Base-by-base conservation (phyloP, 2,329 filamentous ascomycete genomes). In the Pseudopithomyces maydicus region DNA sequence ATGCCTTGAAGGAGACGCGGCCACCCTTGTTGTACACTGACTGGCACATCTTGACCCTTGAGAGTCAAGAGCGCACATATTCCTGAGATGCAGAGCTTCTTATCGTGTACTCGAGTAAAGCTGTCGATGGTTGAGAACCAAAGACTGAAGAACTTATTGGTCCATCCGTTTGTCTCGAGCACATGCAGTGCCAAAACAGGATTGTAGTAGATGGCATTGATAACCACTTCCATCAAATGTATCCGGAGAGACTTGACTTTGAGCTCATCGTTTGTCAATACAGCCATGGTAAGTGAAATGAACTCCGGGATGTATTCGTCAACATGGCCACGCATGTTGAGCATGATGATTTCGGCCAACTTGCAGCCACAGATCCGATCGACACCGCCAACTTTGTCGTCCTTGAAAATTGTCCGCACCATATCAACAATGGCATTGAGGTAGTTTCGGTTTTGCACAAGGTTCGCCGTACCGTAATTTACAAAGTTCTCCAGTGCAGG, bases 161-260 rank as follows among this genome's bases (percentile, higher is more conserved):
- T 98, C 94, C 93, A 97, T 58, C 87, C 89, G 70, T 96, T 94
- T 52, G 84, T 80, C 79, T 99, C 95, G n/a, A 99, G 84, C 36
- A 97, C 87, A 60, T 92, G 89, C 20, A 99, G 84, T 22, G 92
- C 85, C 57, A 97, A 83, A 43, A 89, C 79, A 1, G 95, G 93
- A 80, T 97, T 97, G 83, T 99, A 99, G 83, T 98, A 96, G 69
- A 98, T 92, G 54, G 91, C 88, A 78, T 98, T 98, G 82, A 99
- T 97, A 56, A 99, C 88, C 88, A 99, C 96, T 80, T 99, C 95
- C 90, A 99, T 96, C 43, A 99, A 80, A 75, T 99, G 94, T 53
- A 98, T 93, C 69, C 91, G 90, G 77, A 97, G 96, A 2, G 91
- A 93, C 82, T 96, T 97, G 66, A 96, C 88, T 78, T 92, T 93